Base-by-base conservation (phyloP, 257 asterid species). In the Jasminum sambac region DNA sequence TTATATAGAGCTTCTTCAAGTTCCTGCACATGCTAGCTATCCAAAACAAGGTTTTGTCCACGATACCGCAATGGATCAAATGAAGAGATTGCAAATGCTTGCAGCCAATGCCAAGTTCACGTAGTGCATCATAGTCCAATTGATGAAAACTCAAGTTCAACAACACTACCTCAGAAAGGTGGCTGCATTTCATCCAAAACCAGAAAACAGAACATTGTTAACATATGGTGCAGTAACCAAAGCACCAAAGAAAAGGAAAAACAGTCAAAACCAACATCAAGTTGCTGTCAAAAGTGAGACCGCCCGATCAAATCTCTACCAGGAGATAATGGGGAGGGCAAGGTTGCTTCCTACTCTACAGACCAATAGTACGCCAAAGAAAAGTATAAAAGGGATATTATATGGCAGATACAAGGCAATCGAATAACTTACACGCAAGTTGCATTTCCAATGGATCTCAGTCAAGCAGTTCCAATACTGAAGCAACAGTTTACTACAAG, bases 1-100 rank as follows among this genome's bases (percentile, higher is more conserved):
- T 93, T 74, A 92, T 90, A 76, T 90, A 87, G 66, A 92, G 96
- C 85, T 83, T 90, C 84, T 66, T 88, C 79, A 92, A 81, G 82
- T 87, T 82, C 77, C 75, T 80, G 77, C 98, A 92, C 43, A 96
- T 94, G 67, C 52, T 80, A 69, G 98, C 96, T 78, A 92, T 79
- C 75, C 87, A 76, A 69, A 89, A 79, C 43, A 92, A 79, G 73
- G 96, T 87, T 61, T 88, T 95, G 66, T 92, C 96, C 30, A 96
- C 89, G 71, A 90, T 80, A 65, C 86, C 85, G 84, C 98, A 93
- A 77, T 87, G 92, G 34, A 86, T 91, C 90, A 90, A 81, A 6
- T 52, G 30, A 1, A 52, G 61, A 52, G 61, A 19, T 52, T 9
- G 61, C 61, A 52, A 52, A 21, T 52, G 4, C 30, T 52, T 21